These are phyloP conservation scores for Cytospora leucostoma DNA, from an alignment of 2,329 filamentous ascomycete species.

Conservation along the genomic window DNA sequence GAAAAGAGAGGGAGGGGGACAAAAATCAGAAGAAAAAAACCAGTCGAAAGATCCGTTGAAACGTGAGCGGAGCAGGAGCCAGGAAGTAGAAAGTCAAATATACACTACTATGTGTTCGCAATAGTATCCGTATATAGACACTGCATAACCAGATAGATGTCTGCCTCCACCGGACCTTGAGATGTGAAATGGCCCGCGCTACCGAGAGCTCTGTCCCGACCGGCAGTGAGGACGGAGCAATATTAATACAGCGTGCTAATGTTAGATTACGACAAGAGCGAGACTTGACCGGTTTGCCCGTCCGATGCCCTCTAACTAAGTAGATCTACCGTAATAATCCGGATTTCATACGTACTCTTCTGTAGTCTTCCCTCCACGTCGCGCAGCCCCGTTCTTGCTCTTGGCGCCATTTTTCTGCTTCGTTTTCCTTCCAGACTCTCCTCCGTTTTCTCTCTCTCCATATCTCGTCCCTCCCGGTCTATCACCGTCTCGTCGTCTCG, in stretches of 20 bases:
- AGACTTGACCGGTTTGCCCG: background rate
- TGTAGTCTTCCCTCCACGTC: background rate
- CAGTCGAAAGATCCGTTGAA: no score
- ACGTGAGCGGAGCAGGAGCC: no score
- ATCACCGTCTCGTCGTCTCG: conserved; percentile 9
- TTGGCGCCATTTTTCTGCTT: conserved; percentile 1
- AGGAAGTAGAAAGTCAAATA: no score
- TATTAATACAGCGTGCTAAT: background rate
- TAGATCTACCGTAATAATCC: background rate
- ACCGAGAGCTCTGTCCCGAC: background rate
- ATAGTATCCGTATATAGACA: no score
- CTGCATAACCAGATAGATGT: no score
- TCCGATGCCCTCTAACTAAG: background rate
- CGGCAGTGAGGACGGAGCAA: background rate
- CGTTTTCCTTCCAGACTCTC: background rate
- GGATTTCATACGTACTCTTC: background rate
- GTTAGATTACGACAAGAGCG: background rate
- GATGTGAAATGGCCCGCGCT: no score
- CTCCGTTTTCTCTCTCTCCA: conserved; percentile 16
- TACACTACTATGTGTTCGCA: no score
- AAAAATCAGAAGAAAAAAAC: no score
- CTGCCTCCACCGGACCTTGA: no score
- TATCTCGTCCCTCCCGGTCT: background rate
- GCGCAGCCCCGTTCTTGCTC: background rate
- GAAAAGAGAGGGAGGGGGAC: background rate